These are phyloP conservation scores for Fraxinus quadrangulata DNA, from an alignment of 257 asterid species.

Conservation along the genomic window DNA sequence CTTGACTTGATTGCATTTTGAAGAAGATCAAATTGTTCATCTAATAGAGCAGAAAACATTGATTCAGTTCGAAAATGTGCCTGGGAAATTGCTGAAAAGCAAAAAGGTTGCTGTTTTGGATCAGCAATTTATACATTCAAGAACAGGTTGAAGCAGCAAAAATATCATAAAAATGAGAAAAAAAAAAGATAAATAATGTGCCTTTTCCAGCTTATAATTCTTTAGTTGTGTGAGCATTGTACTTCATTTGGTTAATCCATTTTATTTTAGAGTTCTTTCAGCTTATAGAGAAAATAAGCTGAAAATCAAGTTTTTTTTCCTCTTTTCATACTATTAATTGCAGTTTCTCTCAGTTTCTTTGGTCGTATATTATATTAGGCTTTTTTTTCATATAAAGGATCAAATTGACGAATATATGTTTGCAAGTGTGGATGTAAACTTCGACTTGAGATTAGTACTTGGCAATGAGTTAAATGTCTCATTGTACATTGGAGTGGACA, in stretches of 20 bases:
- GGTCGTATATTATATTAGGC: neutral
- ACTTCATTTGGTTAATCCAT: neutral
- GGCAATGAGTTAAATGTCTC: neutral
- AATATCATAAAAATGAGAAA: neutral
- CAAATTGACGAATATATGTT: neutral
- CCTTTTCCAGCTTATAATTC: neutral
- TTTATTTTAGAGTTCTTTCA: neutral
- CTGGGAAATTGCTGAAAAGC: neutral
- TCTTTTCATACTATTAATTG: neutral
- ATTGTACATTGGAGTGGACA: neutral
- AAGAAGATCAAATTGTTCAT: neutral
- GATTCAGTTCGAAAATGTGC: neutral
- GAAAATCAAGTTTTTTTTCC: neutral
- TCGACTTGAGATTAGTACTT: neutral
- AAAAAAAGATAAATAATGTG: neutral
- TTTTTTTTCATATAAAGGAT: neutral
- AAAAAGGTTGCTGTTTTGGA: neutral
- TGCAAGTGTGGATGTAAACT: neutral
- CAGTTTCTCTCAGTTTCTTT: neutral
- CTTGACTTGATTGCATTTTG: neutral
- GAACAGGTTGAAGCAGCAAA: constrained; percentile 4
- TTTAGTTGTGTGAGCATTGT: neutral
- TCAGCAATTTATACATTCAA: neutral
- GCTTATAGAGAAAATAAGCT: neutral
- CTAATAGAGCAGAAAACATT: neutral